Percentiles rank a stretch among this genome's conserved stretches.
Conservation (phyloP, 164 flowering plant species). For the Hamamelis virginiana region DNA sequence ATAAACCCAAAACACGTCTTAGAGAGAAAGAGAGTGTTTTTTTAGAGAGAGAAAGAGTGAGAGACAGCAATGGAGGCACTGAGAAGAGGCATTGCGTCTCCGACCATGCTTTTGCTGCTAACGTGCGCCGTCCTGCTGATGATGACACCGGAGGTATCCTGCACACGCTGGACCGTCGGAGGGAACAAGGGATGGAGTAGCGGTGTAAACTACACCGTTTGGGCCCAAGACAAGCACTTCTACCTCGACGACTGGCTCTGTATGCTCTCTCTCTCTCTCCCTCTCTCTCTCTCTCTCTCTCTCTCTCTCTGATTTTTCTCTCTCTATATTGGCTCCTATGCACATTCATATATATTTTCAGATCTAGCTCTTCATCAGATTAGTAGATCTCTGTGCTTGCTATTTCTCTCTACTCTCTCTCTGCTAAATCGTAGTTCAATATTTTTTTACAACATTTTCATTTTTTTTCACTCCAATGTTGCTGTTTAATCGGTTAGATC, state of each 20-base stretch:
- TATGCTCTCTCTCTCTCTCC: conserved; percentile 30
- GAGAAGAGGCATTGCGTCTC: conserved; percentile 16
- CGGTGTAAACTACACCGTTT: conserved; percentile 55
- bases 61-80: conserved; percentile 17
- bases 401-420: neutral
- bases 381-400: neutral
- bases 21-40: neutral
- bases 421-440: neutral
- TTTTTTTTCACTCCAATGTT: conserved; percentile 3
- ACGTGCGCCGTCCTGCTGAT: conserved; percentile 20
- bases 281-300: neutral
- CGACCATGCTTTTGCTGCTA: conserved; percentile 19
- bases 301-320: conserved; percentile 1
- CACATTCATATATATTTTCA: neutral
- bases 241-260: conserved; percentile 72
- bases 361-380: conserved; percentile 7
- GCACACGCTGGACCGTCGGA: conserved; percentile 46
- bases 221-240: conserved; percentile 63
- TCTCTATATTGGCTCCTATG: neutral
- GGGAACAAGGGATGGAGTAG: conserved; percentile 46
- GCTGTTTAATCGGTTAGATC: conserved; percentile 10
- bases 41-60: conserved; percentile 2
- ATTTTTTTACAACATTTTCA: too few species aligned
- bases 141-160: conserved; percentile 36
- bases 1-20: neutral